Conservation (phyloP, 2,329 filamentous ascomycete genomes). For the Chrysoporthe puriensis region DNA sequence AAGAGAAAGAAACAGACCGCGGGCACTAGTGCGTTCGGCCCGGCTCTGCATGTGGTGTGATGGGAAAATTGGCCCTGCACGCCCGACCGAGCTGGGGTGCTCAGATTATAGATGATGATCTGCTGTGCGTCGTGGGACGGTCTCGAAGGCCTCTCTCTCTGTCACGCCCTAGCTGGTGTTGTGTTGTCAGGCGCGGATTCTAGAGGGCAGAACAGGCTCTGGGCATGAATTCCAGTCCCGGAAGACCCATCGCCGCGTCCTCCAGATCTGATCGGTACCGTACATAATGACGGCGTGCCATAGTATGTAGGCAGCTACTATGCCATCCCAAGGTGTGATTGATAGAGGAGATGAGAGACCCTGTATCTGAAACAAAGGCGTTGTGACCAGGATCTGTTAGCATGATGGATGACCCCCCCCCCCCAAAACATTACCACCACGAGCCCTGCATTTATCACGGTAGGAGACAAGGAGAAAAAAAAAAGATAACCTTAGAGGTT, state of each 20-base stretch:
- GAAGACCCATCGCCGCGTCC: background rate
- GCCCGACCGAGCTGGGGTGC: background rate
- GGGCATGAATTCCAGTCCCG: background rate
- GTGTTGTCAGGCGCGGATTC: background rate
- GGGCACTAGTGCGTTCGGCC: background rate
- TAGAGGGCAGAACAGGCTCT: background rate
- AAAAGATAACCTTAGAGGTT: background rate
- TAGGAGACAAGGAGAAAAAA: background rate
- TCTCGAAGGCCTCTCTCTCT: background rate
- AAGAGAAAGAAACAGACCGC: background rate
- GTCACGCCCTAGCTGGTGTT: background rate
- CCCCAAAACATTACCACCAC: background rate
- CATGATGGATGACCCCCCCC: background rate
- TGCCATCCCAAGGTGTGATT: conserved; percentile 3
- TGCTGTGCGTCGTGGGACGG: background rate
- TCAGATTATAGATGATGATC: conserved; percentile 8
- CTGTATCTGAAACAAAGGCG: conserved; percentile 13
- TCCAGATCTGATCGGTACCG: background rate
- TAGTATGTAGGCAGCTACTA: background rate
- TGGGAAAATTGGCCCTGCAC: background rate
- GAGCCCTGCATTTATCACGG: background rate
- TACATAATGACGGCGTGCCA: background rate
- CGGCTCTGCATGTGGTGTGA: background rate
- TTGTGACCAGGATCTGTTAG: background rate
- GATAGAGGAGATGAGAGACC: background rate